Evolutionary conservation across 148 eudicot genomes (phyloP).

Genomic region (Nyssa sinensis): DNA sequence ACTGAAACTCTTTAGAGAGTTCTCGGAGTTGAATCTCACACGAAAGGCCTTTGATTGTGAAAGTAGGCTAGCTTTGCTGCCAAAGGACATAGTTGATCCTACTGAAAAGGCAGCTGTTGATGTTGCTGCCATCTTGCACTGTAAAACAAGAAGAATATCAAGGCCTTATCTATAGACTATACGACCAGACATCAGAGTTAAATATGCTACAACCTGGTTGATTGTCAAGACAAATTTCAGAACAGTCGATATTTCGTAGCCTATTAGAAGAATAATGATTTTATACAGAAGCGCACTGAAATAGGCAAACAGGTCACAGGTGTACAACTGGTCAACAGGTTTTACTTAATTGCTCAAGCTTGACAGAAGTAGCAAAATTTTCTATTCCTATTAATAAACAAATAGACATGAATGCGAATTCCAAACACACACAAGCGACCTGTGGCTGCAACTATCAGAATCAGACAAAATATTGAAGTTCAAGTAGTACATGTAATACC

Average conservation of each 20-base stretch:
- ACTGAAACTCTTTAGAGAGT: slow-evolving; percentile 38
- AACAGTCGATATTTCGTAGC: not conserved
- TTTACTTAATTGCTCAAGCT: not conserved
- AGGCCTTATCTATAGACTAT: not conserved
- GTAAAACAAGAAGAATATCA: slow-evolving; percentile 6
- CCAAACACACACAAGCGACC: not conserved
- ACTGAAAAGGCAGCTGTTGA: slow-evolving; percentile 47
- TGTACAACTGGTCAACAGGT: not conserved
- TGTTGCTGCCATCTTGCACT: slow-evolving; percentile 61
- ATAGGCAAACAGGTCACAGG: not conserved
- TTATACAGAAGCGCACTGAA: not conserved
- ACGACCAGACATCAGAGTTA: not conserved
- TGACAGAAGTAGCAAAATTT: not conserved
- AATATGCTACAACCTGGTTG: not conserved
- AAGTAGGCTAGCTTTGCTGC: slow-evolving; percentile 33
- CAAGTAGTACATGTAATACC: not conserved
- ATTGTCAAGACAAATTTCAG: not conserved
- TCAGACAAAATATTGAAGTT: not conserved
- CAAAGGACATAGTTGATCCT: slow-evolving; percentile 34
- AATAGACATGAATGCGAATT: not conserved
- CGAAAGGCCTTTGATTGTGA: slow-evolving; percentile 33
- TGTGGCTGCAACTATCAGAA: not conserved
- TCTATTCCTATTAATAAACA: not conserved
- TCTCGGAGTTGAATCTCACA: slow-evolving; percentile 31
- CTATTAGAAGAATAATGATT: not conserved